A percentile compares a stretch with the other conserved stretches of the same genome.
These are phyloP conservation scores for Magnusiomyces sp. DNA, from an alignment of 1,139 yeast genomes.

Conservation along the genomic window DNA sequence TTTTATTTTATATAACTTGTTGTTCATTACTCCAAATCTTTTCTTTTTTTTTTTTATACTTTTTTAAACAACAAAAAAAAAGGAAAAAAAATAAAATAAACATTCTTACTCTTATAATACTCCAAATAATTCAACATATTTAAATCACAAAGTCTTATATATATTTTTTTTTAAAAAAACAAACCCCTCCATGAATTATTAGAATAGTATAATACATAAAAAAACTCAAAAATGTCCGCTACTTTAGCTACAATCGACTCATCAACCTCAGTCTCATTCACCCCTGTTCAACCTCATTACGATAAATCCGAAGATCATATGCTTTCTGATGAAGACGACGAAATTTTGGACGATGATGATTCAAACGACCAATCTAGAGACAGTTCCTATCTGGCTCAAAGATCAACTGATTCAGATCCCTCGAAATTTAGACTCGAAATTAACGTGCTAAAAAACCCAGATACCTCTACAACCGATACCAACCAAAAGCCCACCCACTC, in stretches of 20 bases:
- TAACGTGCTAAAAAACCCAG: not conserved
- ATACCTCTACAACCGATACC: not conserved
- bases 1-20: too few relatives aligned
- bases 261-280: too few relatives aligned
- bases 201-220: not conserved
- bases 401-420: not conserved
- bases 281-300: not conserved
- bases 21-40: not conserved
- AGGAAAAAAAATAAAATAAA: too few relatives aligned
- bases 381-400: conserved; percentile 1
- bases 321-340: conserved; percentile 2
- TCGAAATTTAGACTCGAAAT: conserved; percentile 2
- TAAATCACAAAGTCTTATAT: too few relatives aligned
- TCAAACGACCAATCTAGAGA: too few relatives aligned
- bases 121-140: too few relatives aligned
- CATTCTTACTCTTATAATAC: too few relatives aligned
- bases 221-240: not conserved
- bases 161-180: not conserved
- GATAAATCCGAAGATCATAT: not conserved
- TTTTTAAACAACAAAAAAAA: too few relatives aligned
- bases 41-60: too few relatives aligned
- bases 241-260: too few relatives aligned
- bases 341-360: not conserved
- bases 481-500: not conserved
- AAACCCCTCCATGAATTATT: not conserved